Conservation (phyloP, 371 early-diverging fungal species). For the Apophysomyces sp. region DNA sequence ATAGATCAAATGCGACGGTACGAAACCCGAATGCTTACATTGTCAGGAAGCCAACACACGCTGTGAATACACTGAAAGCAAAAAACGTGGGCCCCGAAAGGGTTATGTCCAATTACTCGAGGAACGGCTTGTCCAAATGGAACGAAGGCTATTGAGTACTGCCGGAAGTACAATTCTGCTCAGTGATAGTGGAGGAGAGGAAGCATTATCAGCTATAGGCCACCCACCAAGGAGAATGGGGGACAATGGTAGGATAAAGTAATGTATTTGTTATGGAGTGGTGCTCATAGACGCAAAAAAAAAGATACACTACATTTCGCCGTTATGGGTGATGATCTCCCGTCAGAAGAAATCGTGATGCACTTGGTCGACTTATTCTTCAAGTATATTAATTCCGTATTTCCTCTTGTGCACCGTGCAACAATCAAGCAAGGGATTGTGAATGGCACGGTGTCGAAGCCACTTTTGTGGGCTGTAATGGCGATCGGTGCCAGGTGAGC, state of each 20-base stretch:
- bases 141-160: slow-evolving; percentile 46
- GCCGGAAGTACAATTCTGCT: background rate
- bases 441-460: slow-evolving; percentile 36
- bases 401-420: slow-evolving; percentile 55
- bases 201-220: background rate
- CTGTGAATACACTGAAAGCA: slow-evolving; percentile 78
- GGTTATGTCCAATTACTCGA: slow-evolving; percentile 78
- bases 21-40: slow-evolving; percentile 78
- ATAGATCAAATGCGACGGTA: slow-evolving; percentile 79
- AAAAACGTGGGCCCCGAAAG: slow-evolving; percentile 80
- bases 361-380: slow-evolving; percentile 62
- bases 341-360: slow-evolving; percentile 48
- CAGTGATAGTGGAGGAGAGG: slow-evolving; percentile 1
- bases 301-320: background rate
- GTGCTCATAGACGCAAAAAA: background rate
- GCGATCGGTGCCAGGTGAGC: slow-evolving; percentile 48
- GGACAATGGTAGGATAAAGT: background rate
- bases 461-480: slow-evolving; percentile 45
- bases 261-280: background rate
- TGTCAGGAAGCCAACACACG: slow-evolving; percentile 63
- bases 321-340: slow-evolving; percentile 25
- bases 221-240: background rate
- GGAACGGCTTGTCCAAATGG: slow-evolving; percentile 65
- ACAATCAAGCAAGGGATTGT: slow-evolving; percentile 30
- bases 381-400: slow-evolving; percentile 52